Base-by-base conservation (phyloP, 2,329 filamentous ascomycete genomes). In the Aspergillus pseudoviridinutans region DNA sequence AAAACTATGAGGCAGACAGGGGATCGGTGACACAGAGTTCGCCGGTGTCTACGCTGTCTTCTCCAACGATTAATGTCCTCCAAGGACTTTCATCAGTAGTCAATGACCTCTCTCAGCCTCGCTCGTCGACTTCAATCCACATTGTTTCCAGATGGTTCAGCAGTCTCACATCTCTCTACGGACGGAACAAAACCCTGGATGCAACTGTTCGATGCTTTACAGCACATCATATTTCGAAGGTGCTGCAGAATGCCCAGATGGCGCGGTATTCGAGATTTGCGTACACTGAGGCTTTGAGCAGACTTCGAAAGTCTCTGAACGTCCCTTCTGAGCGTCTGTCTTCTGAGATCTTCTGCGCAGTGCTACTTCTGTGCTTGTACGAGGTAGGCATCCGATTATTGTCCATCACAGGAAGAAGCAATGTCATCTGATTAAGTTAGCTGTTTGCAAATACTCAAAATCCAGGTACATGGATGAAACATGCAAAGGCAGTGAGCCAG, bases 391-490 rank as follows among this genome's bases (percentile, higher is more conserved):
- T 17, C 29, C 8, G 14, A 42, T n/a, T 17, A 42, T n/a, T 17
- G 3, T 5, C 29, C 10, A 4, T 12, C 29, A 2, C 29, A 32
- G 29, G 46, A 3, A 12, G 8, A 14, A 17, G 2, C 12, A 10
- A 42, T 4, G 25, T 27, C 5, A 25, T 44, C 51, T 64, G 47
- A 66, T 17, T 41, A 12, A 4, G 5, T 47, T 7, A 69, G 68
- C 64, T 71, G 2, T 71, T 71, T 51, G 57, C 66, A 17, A 66
- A 70, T 29, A 60, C 58, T 4, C 55, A 65, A 4, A 58, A 66
- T 24, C 59, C 66, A 2, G 63, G 63, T 28, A 65, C 64, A 3
- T 71, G 68, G 68, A 71, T 71, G 63, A 69, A 66, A 28, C 68
- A 71, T 52, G 68, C 68, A 20, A 64, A 65, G 27, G 68, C 64